These are phyloP conservation scores for Dissoconium aciculare DNA, from an alignment of 2,329 filamentous ascomycete genomes.

Conservation along the genomic window DNA sequence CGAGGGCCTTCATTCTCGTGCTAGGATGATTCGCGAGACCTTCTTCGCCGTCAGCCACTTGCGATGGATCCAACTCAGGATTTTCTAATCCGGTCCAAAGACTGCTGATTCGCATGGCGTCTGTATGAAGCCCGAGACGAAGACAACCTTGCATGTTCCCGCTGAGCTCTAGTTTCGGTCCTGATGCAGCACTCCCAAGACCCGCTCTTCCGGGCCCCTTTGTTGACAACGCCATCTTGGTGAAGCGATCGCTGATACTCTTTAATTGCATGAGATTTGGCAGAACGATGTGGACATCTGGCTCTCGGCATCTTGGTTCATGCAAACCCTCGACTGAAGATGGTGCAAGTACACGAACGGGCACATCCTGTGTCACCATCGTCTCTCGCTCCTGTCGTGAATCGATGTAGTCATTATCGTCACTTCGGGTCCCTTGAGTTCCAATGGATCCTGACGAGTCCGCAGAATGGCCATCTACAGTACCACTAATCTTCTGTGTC, in stretches of 20 bases:
- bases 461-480: too few relatives aligned
- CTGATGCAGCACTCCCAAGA: slow-evolving; percentile 16
- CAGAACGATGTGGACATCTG: slow-evolving; percentile 85
- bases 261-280: slow-evolving; percentile 81
- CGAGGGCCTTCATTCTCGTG: slow-evolving; percentile 53
- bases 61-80: slow-evolving; percentile 66
- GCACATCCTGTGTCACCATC: slow-evolving; percentile 86
- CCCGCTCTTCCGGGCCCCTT: slow-evolving; percentile 26
- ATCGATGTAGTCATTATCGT: slow-evolving; percentile 31
- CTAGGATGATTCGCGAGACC: slow-evolving; percentile 65
- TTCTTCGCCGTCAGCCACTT: slow-evolving; percentile 51
- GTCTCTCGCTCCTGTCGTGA: slow-evolving; percentile 64
- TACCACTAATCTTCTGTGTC: slow-evolving; percentile 49
- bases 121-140: slow-evolving; percentile 63
- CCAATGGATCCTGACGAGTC: slow-evolving; percentile 13
- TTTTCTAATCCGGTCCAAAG: slow-evolving; percentile 78
- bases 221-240: slow-evolving; percentile 51
- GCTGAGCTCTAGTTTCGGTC: slow-evolving; percentile 63
- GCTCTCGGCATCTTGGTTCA: slow-evolving; percentile 78
- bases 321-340: slow-evolving; percentile 81
- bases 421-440: slow-evolving; percentile 13
- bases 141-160: slow-evolving; percentile 92
- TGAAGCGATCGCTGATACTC: slow-evolving; percentile 88
- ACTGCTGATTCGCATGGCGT: slow-evolving; percentile 70
- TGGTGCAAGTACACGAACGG: slow-evolving; percentile 76